These are phyloP conservation scores for Spizellomyces punctatus DNA, from an alignment of 192 early-diverging fungal genomes.

Conservation along the genomic window DNA sequence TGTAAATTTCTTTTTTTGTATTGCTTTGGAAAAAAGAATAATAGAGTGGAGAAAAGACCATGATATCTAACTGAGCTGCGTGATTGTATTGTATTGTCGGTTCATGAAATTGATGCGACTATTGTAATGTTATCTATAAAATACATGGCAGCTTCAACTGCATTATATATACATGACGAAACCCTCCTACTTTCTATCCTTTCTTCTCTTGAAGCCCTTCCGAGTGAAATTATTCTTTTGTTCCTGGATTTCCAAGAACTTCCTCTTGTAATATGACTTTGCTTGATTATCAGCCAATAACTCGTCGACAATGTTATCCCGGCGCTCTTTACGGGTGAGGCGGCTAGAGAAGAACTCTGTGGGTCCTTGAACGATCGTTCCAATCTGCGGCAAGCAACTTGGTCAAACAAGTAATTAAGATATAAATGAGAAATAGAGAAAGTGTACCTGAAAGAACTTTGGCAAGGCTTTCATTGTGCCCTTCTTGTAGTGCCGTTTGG, in stretches of 20 bases:
- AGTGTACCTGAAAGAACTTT: conserved; percentile 84
- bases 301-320: conserved; percentile 84
- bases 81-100: no score
- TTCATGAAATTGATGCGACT: no score
- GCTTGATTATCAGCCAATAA: conserved; percentile 76
- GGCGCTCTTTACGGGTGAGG: conserved; percentile 84
- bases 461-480: conserved; percentile 70
- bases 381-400: conserved; percentile 46
- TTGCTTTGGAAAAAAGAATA: no score
- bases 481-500: conserved; percentile 90
- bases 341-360: conserved; percentile 88
- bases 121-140: no score
- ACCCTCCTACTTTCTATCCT: conserved; percentile 1
- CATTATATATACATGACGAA: no score
- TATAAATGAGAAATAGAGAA: conserved; percentile 13
- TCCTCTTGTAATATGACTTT: conserved; percentile 84
- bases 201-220: conserved; percentile 17
- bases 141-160: no score
- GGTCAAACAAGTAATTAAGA: background rate
- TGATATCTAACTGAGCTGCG: no score
- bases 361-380: conserved; percentile 86
- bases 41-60: no score
- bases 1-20: no score
- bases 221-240: conserved; percentile 26
- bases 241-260: conserved; percentile 77